A percentile compares a stretch with the other conserved stretches of the same genome.
Evolutionary conservation across 2,329 filamentous ascomycete genomes (phyloP).

Genomic region (Corinectria fuckeliana): DNA sequence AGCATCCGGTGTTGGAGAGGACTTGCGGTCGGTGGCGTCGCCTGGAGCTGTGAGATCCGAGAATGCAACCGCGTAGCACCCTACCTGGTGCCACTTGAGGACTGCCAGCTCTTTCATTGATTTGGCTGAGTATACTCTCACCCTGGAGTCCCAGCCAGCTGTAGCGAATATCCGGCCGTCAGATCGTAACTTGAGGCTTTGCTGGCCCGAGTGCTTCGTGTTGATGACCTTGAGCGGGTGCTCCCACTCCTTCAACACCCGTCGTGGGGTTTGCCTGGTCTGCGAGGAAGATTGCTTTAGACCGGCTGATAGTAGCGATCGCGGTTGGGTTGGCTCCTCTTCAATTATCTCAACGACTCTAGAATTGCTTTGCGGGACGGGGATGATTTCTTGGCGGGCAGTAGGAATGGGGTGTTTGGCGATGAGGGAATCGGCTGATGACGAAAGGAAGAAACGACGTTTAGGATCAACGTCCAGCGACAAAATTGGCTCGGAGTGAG

Average conservation of each 20-base stretch:
- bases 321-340: constrained; percentile 6
- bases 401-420: constrained; percentile 74
- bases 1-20: background rate
- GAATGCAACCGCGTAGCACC: constrained; percentile 84
- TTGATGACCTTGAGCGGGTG: constrained; percentile 67
- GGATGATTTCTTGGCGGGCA: constrained; percentile 33
- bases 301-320: constrained; percentile 37
- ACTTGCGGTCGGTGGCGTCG: constrained; percentile 27
- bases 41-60: constrained; percentile 48
- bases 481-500: constrained; percentile 82
- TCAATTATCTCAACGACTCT: constrained; percentile 38
- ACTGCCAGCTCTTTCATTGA: constrained; percentile 88
- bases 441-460: constrained; percentile 73
- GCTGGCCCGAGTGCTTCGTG: constrained; percentile 91
- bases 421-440: constrained; percentile 80
- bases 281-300: constrained; percentile 15
- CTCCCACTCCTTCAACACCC: constrained; percentile 42
- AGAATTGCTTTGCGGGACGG: constrained; percentile 26
- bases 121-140: constrained; percentile 81
- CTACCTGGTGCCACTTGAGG: constrained; percentile 91
- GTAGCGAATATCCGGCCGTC: constrained; percentile 88
- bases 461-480: constrained; percentile 67
- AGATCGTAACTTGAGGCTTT: constrained; percentile 76
- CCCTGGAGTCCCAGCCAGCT: constrained; percentile 86
- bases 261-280: constrained; percentile 11